These are phyloP conservation scores for Cercospora sojina DNA, from an alignment of 2,329 filamentous ascomycete genomes.

Conservation along the genomic window DNA sequence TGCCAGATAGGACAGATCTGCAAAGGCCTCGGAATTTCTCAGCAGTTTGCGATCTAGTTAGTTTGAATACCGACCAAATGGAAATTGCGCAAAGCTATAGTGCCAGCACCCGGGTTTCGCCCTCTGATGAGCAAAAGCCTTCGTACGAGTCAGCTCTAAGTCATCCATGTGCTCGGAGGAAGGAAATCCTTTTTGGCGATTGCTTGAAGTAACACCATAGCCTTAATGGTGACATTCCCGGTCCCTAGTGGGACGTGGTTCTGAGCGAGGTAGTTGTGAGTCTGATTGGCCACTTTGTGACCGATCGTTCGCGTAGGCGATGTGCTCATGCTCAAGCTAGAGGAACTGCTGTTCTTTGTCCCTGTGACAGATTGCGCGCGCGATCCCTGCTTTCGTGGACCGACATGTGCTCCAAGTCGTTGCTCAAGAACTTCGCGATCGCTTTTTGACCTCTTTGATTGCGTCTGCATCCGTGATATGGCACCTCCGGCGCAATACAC, in stretches of 20 bases:
- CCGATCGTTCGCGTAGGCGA: background rate
- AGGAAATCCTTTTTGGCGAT: background rate
- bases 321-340: background rate
- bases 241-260: background rate
- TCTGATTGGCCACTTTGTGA: background rate
- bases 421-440: background rate
- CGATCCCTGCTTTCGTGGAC: background rate
- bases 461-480: background rate
- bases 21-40: background rate
- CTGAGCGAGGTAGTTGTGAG: background rate
- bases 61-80: background rate
- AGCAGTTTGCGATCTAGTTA: background rate
- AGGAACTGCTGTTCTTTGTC: background rate
- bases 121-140: background rate
- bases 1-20: background rate
- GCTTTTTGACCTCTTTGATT: background rate
- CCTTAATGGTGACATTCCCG: background rate
- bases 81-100: background rate
- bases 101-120: background rate
- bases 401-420: background rate
- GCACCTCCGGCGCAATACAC: background rate
- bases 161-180: background rate
- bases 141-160: background rate
- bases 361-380: background rate
- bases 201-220: background rate